Evolutionary conservation across 148 eudicot genomes (phyloP).

Genomic region (Pouteria glomerata): DNA sequence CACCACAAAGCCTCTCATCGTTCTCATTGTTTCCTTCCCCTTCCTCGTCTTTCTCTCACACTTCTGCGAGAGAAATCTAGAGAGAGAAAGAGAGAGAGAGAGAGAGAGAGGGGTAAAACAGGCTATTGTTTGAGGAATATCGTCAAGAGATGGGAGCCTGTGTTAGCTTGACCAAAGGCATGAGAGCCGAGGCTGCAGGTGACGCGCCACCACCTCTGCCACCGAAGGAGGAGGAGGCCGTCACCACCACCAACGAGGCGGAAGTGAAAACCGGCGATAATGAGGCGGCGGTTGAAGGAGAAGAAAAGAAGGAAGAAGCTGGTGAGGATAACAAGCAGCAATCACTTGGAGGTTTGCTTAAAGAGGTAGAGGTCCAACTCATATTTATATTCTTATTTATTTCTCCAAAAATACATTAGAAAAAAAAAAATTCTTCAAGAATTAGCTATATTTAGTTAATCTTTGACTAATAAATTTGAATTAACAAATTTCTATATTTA

Average conservation of each 20-base stretch:
- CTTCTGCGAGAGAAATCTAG: neutral
- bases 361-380: neutral
- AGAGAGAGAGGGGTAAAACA: neutral
- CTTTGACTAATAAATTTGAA: no score
- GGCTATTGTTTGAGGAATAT: no score
- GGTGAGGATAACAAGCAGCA: neutral
- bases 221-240: slow-evolving; percentile 23
- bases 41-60: slow-evolving; percentile 5
- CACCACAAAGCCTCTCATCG: neutral
- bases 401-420: no score
- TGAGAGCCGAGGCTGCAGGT: slow-evolving; percentile 14
- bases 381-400: no score
- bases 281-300: neutral
- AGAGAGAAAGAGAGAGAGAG: neutral
- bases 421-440: no score
- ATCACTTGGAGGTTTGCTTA: slow-evolving; percentile 4
- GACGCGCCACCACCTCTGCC: slow-evolving; percentile 20
- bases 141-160: slow-evolving; percentile 15
- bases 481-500: no score
- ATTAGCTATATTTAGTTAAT: no score
- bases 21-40: neutral
- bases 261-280: neutral
- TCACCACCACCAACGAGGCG: neutral
- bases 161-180: slow-evolving; percentile 21
- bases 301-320: neutral